Conservation (phyloP, 805 yeast species). For the Kregervanrija pseudodelftensis region DNA sequence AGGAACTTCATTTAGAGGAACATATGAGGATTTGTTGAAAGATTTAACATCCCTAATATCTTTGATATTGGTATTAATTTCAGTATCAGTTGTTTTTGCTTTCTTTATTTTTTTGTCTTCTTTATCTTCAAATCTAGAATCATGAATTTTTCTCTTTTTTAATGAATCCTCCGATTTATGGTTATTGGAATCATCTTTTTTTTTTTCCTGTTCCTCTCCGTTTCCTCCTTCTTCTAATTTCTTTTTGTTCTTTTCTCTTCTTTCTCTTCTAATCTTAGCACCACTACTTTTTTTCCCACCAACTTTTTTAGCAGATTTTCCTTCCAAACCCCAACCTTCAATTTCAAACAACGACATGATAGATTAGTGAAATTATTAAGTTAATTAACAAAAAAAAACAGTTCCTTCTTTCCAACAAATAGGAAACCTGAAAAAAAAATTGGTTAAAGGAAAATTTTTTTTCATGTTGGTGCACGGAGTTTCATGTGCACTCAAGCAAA, state of each 20-base stretch:
- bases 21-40: not conserved
- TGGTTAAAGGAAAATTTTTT: too few species aligned
- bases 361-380: too few species aligned
- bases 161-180: not conserved
- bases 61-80: not conserved
- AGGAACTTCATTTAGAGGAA: slow-evolving; percentile 4
- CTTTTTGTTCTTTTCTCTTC: slow-evolving; percentile 11
- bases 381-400: too few species aligned
- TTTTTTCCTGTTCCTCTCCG: slow-evolving; percentile 3
- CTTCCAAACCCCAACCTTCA: slow-evolving; percentile 72
- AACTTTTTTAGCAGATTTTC: slow-evolving; percentile 43
- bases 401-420: too few species aligned
- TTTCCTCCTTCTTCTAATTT: slow-evolving; percentile 7
- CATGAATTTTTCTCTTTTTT: not conserved
- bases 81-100: slow-evolving; percentile 3
- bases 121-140: slow-evolving; percentile 1
- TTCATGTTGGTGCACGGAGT: too few species aligned
- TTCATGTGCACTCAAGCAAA: too few species aligned
- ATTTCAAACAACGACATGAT: slow-evolving; percentile 68
- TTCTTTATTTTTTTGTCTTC: slow-evolving; percentile 5
- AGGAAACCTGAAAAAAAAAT: too few species aligned
- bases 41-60: slow-evolving; percentile 1
- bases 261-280: slow-evolving; percentile 16
- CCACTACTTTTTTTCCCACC: slow-evolving; percentile 9
- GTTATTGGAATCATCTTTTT: not conserved